Conservation (phyloP, 1,139 yeast species). For the Kodamaea anthophila region DNA sequence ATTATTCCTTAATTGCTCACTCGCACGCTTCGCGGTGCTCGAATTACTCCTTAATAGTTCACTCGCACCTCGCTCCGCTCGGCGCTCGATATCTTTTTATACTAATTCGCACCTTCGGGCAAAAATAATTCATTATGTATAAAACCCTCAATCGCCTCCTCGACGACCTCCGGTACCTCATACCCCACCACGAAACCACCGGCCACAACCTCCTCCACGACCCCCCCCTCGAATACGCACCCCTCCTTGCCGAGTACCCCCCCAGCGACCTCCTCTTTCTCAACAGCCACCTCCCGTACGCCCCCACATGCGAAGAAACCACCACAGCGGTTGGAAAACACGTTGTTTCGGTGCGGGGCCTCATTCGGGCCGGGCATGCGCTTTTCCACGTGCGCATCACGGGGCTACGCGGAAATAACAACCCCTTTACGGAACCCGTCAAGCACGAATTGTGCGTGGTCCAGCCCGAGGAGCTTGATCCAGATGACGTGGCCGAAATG, state of each 20-base stretch:
- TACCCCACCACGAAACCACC: conserved; percentile 19
- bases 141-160: conserved; percentile 62
- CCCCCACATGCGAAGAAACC: conserved; percentile 24
- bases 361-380: conserved; percentile 19
- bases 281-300: conserved; percentile 28
- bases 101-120: no score
- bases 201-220: conserved; percentile 22
- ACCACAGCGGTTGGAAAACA: conserved; percentile 17
- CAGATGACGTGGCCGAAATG: conserved; percentile 21
- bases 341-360: conserved; percentile 28
- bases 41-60: no score
- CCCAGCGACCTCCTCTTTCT: conserved; percentile 27
- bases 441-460: conserved; percentile 36
- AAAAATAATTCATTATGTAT: no score
- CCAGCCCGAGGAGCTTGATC: conserved; percentile 19
- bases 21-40: no score
- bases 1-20: no score
- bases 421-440: conserved; percentile 19
- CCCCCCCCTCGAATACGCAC: conserved; percentile 32
- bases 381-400: conserved; percentile 30
- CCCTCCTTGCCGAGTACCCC: conserved; percentile 21
- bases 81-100: no score
- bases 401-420: conserved; percentile 20
- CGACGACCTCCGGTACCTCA: conserved; percentile 53
- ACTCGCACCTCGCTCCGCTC: no score